phyloP scores from a whole-genome alignment of 768 basidiomycete genomes.

The Mycena capillaripes region DNA sequence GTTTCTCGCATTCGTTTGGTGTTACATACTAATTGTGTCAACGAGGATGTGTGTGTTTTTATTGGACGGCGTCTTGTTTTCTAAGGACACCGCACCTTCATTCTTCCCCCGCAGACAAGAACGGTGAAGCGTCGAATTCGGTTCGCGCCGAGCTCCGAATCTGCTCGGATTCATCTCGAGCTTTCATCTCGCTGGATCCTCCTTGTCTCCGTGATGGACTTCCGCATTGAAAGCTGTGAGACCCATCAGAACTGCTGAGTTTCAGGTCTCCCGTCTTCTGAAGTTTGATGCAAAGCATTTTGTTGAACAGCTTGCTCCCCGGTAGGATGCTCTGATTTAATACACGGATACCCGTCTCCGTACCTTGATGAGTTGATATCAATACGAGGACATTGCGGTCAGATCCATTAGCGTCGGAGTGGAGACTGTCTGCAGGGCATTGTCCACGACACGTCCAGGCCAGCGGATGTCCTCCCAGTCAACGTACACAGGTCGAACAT shows the following conservation, averaged over 20 bases:
- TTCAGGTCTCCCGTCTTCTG: not conserved
- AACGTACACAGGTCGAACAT: too few relatives aligned
- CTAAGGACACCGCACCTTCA: not conserved
- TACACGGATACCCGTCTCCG: too few relatives aligned
- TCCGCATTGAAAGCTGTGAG: not conserved
- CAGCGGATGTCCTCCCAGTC: too few relatives aligned
- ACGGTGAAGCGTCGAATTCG: too few relatives aligned
- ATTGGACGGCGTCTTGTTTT: not conserved
- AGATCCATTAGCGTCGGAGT: too few relatives aligned
- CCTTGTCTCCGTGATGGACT: not conserved
- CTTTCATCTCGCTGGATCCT: not conserved
- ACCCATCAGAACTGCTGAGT: not conserved
- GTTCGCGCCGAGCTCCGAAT: not conserved
- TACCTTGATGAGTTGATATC: too few relatives aligned
- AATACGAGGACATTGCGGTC: too few relatives aligned
- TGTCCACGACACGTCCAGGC: too few relatives aligned
- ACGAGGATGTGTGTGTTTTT: not conserved
- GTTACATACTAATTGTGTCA: conserved; percentile 31
- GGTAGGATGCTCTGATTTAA: too few relatives aligned
- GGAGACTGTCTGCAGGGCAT: too few relatives aligned
- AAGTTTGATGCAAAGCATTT: not conserved
- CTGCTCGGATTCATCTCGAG: not conserved
- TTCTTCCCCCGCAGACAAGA: not conserved
- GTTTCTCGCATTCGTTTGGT: not conserved
- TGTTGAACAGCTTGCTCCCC: too few relatives aligned